Conservation (phyloP, 805 yeast genomes). For the Candida coleopterorum region DNA sequence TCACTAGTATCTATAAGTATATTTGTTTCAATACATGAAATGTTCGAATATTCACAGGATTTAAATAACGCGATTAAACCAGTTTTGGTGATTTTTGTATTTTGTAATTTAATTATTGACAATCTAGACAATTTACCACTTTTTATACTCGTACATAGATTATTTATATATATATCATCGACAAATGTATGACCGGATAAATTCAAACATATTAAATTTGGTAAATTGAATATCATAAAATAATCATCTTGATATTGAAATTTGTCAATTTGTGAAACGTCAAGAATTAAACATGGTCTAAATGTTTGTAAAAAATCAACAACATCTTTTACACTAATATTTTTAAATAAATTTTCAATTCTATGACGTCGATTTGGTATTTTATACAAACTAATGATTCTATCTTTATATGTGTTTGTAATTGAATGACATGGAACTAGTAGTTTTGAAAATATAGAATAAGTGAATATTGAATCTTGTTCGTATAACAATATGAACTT, state of each 20-base stretch:
- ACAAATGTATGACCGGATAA: constrained; percentile 23
- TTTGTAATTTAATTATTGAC: constrained; percentile 17
- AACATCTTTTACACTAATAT: constrained; percentile 21
- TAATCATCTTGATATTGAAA: constrained; percentile 18
- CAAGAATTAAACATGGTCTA: constrained; percentile 21
- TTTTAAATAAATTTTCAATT: constrained; percentile 31
- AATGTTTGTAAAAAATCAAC: constrained; percentile 14
- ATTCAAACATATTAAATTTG: constrained; percentile 24
- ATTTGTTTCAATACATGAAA: constrained; percentile 8
- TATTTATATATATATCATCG: constrained; percentile 28
- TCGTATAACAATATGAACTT: constrained; percentile 16
- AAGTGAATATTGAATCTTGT: constrained; percentile 27
- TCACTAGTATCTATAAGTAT: background rate
- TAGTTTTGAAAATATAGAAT: constrained; percentile 22
- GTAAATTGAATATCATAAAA: constrained; percentile 22
- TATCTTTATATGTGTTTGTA: constrained; percentile 23
- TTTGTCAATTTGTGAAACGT: constrained; percentile 16
- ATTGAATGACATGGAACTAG: constrained; percentile 2
- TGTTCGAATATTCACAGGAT: background rate
- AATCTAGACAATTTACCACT: constrained; percentile 15
- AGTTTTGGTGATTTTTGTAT: constrained; percentile 16
- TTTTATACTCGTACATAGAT: constrained; percentile 16
- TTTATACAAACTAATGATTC: constrained; percentile 11
- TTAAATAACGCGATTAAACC: constrained; percentile 12
- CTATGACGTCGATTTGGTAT: constrained; percentile 22